A percentile compares a stretch with the other conserved stretches of the same genome.
Conservation (phyloP, 306 rosid genomes). For the Glycyrrhiza uralensis region DNA sequence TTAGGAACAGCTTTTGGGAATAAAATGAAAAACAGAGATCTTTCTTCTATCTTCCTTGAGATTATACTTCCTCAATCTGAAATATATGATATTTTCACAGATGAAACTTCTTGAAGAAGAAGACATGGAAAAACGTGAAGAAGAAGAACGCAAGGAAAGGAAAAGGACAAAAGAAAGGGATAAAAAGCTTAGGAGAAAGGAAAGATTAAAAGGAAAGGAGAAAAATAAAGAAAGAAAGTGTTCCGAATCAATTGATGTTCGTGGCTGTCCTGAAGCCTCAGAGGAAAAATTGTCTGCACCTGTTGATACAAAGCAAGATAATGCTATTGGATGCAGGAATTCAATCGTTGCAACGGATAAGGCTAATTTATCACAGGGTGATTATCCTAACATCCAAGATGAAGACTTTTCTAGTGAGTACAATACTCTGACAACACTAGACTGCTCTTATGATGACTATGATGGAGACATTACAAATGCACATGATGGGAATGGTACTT, state of each 20-base stretch:
- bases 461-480: conserved; percentile 45
- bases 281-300: conserved; percentile 53
- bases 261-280: conserved; percentile 48
- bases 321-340: conserved; percentile 39
- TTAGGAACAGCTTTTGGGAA: neutral
- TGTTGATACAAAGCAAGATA: conserved; percentile 57
- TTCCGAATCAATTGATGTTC: conserved; percentile 46
- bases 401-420: conserved; percentile 50
- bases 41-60: conserved; percentile 12
- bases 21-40: neutral
- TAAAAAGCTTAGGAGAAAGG: conserved; percentile 90
- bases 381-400: conserved; percentile 54
- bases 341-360: conserved; percentile 51
- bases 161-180: conserved; percentile 87
- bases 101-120: conserved; percentile 98
- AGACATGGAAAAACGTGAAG: conserved; percentile 97
- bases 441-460: conserved; percentile 37
- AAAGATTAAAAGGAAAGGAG: conserved; percentile 91
- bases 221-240: conserved; percentile 59
- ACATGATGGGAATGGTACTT: conserved; percentile 46
- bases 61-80: conserved; percentile 31
- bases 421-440: conserved; percentile 42
- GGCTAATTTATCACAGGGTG: conserved; percentile 40
- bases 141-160: conserved; percentile 96
- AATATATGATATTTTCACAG: conserved; percentile 40